phyloP scores from a whole-genome alignment of 208 protist species.

The Crithidia expoeki region DNA sequence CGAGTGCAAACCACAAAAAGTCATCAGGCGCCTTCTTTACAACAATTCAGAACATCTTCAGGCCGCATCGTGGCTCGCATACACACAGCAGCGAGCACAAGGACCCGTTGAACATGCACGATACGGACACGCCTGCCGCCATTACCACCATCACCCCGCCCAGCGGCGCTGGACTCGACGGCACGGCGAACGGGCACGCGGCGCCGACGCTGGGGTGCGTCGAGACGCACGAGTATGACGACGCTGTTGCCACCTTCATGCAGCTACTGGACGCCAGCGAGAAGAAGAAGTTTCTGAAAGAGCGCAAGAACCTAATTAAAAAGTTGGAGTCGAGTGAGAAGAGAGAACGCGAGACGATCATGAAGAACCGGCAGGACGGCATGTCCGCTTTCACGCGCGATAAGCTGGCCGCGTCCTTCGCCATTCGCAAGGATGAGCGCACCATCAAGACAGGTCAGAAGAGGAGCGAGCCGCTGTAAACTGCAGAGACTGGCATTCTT shows the following conservation, averaged over 20 bases:
- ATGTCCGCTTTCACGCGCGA: constrained; percentile 39
- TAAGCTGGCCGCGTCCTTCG: constrained; percentile 23
- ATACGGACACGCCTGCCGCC: background rate
- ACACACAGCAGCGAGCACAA: constrained; percentile 13
- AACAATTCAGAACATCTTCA: constrained; percentile 27
- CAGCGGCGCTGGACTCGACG: background rate
- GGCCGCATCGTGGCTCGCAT: constrained; percentile 9
- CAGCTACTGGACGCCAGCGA: constrained; percentile 25
- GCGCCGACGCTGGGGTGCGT: background rate
- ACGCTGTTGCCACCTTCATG: constrained; percentile 21
- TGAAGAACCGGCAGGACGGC: constrained; percentile 33
- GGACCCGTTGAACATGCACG: constrained; percentile 15
- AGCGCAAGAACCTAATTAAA: constrained; percentile 41
- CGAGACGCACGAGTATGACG: constrained; percentile 16
- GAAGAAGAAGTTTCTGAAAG: constrained; percentile 45
- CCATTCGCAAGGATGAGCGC: constrained; percentile 17
- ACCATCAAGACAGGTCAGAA: constrained; percentile 14
- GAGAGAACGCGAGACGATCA: constrained; percentile 35
- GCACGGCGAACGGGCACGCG: background rate
- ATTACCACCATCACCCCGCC: background rate
- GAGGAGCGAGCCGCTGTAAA: constrained; percentile 10
- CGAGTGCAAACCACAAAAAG: constrained; percentile 14
- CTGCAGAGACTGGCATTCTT: too few relatives aligned
- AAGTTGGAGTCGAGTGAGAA: constrained; percentile 38
- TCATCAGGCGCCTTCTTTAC: constrained; percentile 12